Conservation (phyloP, 352 stramenopile genomes). For the Phytophthora constricta region DNA sequence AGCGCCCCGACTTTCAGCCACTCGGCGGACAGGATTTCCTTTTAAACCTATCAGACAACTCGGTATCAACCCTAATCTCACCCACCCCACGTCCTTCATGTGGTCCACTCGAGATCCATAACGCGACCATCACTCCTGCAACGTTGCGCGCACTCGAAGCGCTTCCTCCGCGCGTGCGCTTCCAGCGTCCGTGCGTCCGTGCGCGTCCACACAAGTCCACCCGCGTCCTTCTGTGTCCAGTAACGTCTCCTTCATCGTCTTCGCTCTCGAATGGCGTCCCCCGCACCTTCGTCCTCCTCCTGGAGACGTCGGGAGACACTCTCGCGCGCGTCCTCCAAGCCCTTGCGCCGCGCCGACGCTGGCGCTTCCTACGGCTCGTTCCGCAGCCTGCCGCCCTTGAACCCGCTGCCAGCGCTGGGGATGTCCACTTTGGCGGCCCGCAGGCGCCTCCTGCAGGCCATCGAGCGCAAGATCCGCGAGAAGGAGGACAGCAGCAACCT, state of each 20-base stretch:
- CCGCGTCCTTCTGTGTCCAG: neutral
- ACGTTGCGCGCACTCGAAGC: neutral
- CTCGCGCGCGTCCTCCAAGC: conserved; percentile 12
- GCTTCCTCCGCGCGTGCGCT: neutral
- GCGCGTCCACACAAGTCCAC: too few relatives aligned
- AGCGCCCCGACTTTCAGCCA: conserved; percentile 30
- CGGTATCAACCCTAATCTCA: neutral
- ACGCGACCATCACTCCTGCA: neutral
- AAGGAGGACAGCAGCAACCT: conserved; percentile 68
- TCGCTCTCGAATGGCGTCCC: conserved; percentile 22
- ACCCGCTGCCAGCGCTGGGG: conserved; percentile 42
- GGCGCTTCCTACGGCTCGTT: conserved; percentile 37
- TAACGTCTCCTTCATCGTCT: neutral
- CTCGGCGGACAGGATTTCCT: neutral
- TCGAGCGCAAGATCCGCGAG: conserved; percentile 76
- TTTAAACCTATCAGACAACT: conserved; percentile 5
- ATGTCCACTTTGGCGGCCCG: conserved; percentile 60
- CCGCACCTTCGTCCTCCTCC: conserved; percentile 3
- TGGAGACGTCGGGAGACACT: conserved; percentile 33
- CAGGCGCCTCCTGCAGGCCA: conserved; percentile 60
- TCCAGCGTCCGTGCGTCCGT: too few relatives aligned
- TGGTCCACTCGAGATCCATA: too few relatives aligned
- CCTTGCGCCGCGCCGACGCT: conserved; percentile 28
- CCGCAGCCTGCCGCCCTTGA: neutral
- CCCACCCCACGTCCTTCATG: neutral